Evolutionary conservation across 2,329 filamentous ascomycete genomes (phyloP), one percentile per base, ranked within the genome.

Genomic region (Huntiella decipiens): DNA sequence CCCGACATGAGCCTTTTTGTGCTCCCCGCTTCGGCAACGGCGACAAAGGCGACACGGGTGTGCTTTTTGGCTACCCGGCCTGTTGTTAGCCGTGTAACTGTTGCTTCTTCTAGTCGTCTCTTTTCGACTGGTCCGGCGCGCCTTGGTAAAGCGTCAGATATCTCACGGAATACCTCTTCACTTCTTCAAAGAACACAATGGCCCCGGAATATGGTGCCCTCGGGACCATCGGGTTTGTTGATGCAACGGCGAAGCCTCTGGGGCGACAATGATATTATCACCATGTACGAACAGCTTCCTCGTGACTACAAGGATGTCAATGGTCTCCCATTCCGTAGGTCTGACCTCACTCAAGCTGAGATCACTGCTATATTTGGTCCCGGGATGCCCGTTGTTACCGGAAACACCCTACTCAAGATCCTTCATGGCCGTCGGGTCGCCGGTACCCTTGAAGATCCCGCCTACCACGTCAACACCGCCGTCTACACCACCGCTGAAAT

Each of bases 341-440:
- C 60, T 3, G 67, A 73, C n/a, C 60, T 79, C 15, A 61, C 62
- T 2, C 58, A 65, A 13, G 55, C 56, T 6, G 69, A 77, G 53
- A 61, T 66, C 4, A 53, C 60, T 12, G 50, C 52, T 7, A 61
- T 77, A 34, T 77, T 79, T 50, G 70, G 72, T 1, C 54, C 63
- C 4, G 59, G 60, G 10, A 60, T 76, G 39, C 58, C 61, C 49
- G 56, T 62, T 1, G 52, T 54, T 3, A 54, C 57, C 4, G 75
- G 67, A 15, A 78, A 78, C 55, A 60, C 59, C 38, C 57, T 79
- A 38, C 58, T 79, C 43, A 63, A 64, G 44, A 70, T 79, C 43
- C 58, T 79, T 10, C 76, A 80, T 55, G 76, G 75, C 6, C 67
- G 74, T 33, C 65, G 76, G 36, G 73, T 80, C 16, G 73, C 75